phyloP scores from a whole-genome alignment of 257 asterid species.

The Ilex aquifolium region DNA sequence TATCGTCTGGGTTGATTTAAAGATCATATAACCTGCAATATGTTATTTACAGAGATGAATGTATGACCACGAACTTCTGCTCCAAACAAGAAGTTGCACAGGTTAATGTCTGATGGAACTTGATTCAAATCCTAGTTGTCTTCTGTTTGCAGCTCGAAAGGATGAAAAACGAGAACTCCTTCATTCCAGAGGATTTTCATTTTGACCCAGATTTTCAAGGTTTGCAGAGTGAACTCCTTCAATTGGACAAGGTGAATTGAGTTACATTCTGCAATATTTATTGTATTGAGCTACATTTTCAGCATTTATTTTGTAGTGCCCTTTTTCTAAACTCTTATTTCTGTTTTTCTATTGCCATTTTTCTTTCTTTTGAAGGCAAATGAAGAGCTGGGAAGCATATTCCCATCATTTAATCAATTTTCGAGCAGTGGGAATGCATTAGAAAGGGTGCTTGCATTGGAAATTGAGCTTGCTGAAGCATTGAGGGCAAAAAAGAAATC shows the following conservation, averaged over 20 bases:
- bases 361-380: constrained; percentile 49
- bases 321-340: not conserved
- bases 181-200: constrained; percentile 27
- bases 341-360: constrained; percentile 16
- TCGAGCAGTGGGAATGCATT: constrained; percentile 66
- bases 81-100: too few relatives aligned
- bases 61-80: not conserved
- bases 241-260: constrained; percentile 58
- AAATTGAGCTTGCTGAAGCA: constrained; percentile 90
- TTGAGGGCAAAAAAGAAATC: constrained; percentile 59
- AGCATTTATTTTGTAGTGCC: constrained; percentile 9
- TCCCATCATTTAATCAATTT: constrained; percentile 59
- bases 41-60: not conserved
- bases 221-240: constrained; percentile 48
- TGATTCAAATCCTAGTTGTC: not conserved
- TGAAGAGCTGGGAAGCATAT: constrained; percentile 76
- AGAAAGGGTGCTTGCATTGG: constrained; percentile 87
- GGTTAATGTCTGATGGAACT: too few relatives aligned
- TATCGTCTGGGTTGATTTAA: too few relatives aligned
- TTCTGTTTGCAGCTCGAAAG: constrained; percentile 68
- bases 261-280: not conserved
- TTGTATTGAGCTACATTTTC: not conserved
- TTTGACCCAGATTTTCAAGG: constrained; percentile 31
- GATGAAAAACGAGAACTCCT: constrained; percentile 75
- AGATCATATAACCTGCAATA: too few relatives aligned